These are phyloP conservation scores for Trichophaea hybrida DNA, from an alignment of 2,329 filamentous ascomycete genomes.

Conservation along the genomic window DNA sequence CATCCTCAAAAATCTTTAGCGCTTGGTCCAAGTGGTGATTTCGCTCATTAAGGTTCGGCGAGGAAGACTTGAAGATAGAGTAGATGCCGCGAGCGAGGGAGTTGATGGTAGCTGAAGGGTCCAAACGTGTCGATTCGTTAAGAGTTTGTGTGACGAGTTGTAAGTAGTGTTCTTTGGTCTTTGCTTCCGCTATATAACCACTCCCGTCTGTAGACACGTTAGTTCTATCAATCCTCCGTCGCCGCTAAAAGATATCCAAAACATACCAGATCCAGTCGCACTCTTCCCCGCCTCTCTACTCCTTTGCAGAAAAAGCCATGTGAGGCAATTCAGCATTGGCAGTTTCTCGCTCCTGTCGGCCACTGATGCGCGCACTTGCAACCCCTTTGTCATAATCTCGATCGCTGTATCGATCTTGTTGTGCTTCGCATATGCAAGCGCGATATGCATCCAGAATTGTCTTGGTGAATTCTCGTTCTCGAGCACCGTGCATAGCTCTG, in stretches of 20 bases:
- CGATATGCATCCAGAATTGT: constrained; percentile 95
- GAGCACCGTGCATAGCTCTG: constrained; percentile 83
- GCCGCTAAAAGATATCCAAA: constrained; percentile 4
- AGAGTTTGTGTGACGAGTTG: constrained; percentile 79
- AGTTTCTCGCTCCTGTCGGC: constrained; percentile 66
- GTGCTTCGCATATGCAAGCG: constrained; percentile 91
- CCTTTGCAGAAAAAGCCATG: constrained; percentile 85
- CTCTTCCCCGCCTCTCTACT: constrained; percentile 53
- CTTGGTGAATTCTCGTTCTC: constrained; percentile 88
- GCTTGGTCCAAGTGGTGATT: constrained; percentile 67
- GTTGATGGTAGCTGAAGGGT: constrained; percentile 79
- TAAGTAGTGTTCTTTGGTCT: constrained; percentile 87
- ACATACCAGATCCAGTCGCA: constrained; percentile 9
- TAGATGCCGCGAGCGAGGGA: constrained; percentile 85
- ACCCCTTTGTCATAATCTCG: constrained; percentile 56
- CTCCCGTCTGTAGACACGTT: background rate
- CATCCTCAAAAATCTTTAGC: constrained; percentile 88
- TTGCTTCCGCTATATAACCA: constrained; percentile 43
- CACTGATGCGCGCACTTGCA: constrained; percentile 50
- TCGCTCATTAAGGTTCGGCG: constrained; percentile 47
- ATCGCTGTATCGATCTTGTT: constrained; percentile 75
- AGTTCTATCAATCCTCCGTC: background rate
- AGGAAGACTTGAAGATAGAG: constrained; percentile 69
- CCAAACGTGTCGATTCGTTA: constrained; percentile 90
- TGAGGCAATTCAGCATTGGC: constrained; percentile 68